Conservation (phyloP, 129 eudicot species). For the Ambrosia trifida region DNA sequence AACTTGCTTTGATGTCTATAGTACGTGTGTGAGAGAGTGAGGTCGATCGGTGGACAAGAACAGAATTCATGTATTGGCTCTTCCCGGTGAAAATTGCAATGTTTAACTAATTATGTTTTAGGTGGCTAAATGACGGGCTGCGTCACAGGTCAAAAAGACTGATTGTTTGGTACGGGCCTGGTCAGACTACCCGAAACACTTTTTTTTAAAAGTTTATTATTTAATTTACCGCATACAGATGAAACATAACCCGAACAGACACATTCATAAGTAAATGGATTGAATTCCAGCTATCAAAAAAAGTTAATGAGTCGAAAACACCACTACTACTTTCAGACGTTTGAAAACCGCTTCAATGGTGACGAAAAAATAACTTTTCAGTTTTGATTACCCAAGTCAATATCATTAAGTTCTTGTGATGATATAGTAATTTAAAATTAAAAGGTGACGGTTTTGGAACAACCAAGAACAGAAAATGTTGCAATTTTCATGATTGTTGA, state of each 20-base stretch:
- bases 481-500: conserved; percentile 12
- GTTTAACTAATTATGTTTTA: neutral
- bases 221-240: neutral
- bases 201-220: neutral
- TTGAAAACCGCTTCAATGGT: conserved; percentile 7
- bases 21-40: neutral
- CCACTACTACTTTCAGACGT: conserved; percentile 1
- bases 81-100: conserved; percentile 7
- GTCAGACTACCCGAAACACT: neutral
- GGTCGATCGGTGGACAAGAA: conserved; percentile 8
- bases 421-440: neutral
- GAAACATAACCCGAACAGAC: neutral
- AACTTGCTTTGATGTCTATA: conserved; percentile 82
- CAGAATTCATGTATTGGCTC: conserved; percentile 11
- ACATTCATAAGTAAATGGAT: neutral
- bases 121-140: neutral
- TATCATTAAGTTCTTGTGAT: neutral
- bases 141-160: neutral
- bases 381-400: conserved; percentile 14
- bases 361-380: neutral
- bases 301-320: neutral
- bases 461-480: neutral
- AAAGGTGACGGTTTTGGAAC: neutral
- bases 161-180: neutral
- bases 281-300: neutral